Percentiles rank a stretch among this genome's conserved stretches.
phyloP scores from a whole-genome alignment of 139 green algal genomes.

The Chlamydomonas eustigma region DNA sequence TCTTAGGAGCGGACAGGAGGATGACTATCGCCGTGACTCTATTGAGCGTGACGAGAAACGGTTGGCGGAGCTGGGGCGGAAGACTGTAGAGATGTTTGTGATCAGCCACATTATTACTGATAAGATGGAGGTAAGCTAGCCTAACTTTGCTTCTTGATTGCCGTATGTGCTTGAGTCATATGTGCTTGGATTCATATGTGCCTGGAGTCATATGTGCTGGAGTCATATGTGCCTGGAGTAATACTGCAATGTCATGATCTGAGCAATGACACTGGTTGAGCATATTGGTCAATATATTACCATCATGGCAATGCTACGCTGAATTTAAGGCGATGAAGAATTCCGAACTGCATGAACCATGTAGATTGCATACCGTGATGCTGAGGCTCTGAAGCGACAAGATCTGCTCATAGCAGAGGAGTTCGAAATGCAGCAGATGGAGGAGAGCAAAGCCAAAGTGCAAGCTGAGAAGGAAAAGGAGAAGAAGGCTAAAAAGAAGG shows the following conservation, averaged over 20 bases:
- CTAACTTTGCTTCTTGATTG: no score
- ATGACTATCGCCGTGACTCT: constrained; percentile 57
- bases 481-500: constrained; percentile 75
- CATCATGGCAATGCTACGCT: no score
- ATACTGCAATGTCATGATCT: no score
- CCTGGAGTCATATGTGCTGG: no score
- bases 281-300: no score
- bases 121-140: constrained; percentile 72
- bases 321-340: no score
- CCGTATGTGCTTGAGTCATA: no score
- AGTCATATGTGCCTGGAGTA: no score
- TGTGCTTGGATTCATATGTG: no score
- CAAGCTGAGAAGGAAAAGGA: constrained; percentile 62
- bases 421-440: constrained; percentile 56
- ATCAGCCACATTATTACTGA: constrained; percentile 77
- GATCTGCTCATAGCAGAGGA: constrained; percentile 93
- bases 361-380: constrained; percentile 77
- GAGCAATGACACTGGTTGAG: no score
- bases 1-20: constrained; percentile 50
- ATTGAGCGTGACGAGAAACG: constrained; percentile 88
- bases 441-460: constrained; percentile 53
- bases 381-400: constrained; percentile 80
- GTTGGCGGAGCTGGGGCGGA: constrained; percentile 83
- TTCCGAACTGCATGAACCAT: no score
- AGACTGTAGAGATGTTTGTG: constrained; percentile 90